phyloP scores from a whole-genome alignment of 805 yeast genomes.

The Metschnikowia vanudenii region DNA sequence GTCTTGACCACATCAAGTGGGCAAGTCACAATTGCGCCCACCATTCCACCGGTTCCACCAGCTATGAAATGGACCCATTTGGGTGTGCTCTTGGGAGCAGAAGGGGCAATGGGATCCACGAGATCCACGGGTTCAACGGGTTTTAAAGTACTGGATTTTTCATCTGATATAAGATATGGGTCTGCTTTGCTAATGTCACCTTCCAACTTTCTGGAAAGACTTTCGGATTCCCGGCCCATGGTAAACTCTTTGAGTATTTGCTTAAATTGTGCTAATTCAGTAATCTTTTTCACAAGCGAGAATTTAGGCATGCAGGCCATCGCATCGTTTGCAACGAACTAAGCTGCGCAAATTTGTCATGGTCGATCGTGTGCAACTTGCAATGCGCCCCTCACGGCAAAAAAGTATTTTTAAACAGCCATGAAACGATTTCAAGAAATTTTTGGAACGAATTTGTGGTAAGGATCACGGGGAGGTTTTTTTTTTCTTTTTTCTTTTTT shows the following conservation, averaged over 20 bases:
- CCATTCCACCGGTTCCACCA: conserved; percentile 96
- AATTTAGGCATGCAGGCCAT: conserved; percentile 7
- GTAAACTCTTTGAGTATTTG: background rate
- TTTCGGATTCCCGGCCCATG: conserved; percentile 9
- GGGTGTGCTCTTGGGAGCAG: conserved; percentile 19
- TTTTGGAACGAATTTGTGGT: too few species aligned
- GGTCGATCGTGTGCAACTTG: background rate
- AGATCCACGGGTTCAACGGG: conserved; percentile 41
- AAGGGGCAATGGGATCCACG: conserved; percentile 16
- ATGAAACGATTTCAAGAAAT: too few species aligned
- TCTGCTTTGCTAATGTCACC: conserved; percentile 58
- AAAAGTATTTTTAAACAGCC: too few species aligned
- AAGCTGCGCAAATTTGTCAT: conserved; percentile 1
- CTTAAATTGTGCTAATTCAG: background rate
- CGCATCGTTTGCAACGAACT: conserved; percentile 4
- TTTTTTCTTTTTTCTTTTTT: too few species aligned
- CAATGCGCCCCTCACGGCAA: background rate
- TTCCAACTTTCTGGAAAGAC: conserved; percentile 31
- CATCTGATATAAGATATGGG: conserved; percentile 70
- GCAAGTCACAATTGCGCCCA: conserved; percentile 90
- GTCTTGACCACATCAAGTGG: conserved; percentile 97
- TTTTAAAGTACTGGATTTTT: conserved; percentile 57
- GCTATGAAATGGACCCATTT: conserved; percentile 82
- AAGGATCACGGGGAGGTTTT: too few species aligned
- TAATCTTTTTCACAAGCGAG: conserved; percentile 3